Conservation (phyloP, 352 stramenopile genomes). For the Blastocystis sp. region DNA sequence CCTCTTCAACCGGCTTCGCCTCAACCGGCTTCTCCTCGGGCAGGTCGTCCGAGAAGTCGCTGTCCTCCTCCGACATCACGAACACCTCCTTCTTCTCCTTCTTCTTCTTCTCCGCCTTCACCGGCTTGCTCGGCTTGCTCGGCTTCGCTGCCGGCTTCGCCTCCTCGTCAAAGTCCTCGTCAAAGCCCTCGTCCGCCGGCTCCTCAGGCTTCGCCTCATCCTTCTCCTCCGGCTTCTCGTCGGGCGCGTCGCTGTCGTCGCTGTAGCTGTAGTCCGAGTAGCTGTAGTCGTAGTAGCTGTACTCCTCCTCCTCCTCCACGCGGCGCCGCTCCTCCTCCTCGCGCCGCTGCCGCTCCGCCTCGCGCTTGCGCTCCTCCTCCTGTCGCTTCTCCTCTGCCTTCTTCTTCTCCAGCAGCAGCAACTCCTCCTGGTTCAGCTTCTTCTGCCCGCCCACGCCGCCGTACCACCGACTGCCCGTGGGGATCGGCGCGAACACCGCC, state of each 20-base stretch:
- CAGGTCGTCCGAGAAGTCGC: slow-evolving; percentile 7
- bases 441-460: background rate
- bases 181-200: too few species aligned
- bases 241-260: background rate
- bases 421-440: slow-evolving; percentile 12
- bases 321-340: background rate
- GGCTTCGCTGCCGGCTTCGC: too few species aligned
- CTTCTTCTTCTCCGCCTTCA: background rate
- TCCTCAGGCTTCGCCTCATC: too few species aligned
- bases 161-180: background rate
- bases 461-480: slow-evolving; percentile 1
- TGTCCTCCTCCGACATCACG: background rate
- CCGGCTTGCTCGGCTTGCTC: slow-evolving; percentile 14
- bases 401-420: too few species aligned
- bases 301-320: background rate
- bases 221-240: too few species aligned
- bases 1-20: too few species aligned
- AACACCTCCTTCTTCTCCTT: slow-evolving; percentile 16
- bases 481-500: background rate
- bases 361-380: background rate
- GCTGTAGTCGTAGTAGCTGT: slow-evolving; percentile 21
- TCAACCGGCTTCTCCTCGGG: background rate
- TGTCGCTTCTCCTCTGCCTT: background rate
- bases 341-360: background rate
- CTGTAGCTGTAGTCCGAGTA: slow-evolving; percentile 35